Base-by-base conservation (phyloP, 225 moss, liverwort and hornwort species). In the Polytrichum commune region DNA sequence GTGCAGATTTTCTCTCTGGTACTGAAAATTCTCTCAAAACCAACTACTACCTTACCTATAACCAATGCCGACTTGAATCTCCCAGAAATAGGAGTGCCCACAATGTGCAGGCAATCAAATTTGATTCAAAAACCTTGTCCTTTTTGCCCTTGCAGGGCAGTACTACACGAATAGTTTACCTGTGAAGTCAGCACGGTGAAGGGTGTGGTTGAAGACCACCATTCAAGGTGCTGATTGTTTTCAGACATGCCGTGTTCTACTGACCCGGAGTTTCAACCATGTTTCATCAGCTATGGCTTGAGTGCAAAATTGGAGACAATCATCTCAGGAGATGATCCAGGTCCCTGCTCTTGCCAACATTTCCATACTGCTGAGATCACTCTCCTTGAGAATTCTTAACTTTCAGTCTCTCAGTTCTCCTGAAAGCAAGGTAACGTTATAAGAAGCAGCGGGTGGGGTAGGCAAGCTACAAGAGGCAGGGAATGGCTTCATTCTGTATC, bases 401-500 rank as follows among this genome's bases (percentile, higher is more conserved):
- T 75, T 72, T 60, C 61, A 68, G 69, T n/a, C 62, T 65, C 63
- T 76, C 62, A 63, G 62, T 63, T 70, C 62, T 67, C 46, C 65
- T 60, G 67, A 33, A 70, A 60, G 73, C 66, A 70, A 81, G 65
- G 82, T 60, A 65, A 68, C 60, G 61, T 64, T 60, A 74, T 73
- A 72, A 53, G 23, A 69, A 53, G 23, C 33, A 67, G 5, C 8
- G 25, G 46, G 67, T 64, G 67, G 64, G 62, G 63, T 19, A 61
- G 68, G 75, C 63, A 85, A 67, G 60, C 65, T 69, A 55, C 74
- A 55, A 71, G 53, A 29, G 55, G 64, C 67, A 64, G 65, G 72
- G 74, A 26, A 62, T 72, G 69, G 68, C 64, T 69, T 86, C 83
- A 90, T 72, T 84, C 85, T 53, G 86, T 86, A 71, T 85, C 84